phyloP scores from a whole-genome alignment of 2,329 filamentous ascomycete genomes.

The Colletotrichum nymphaeae region DNA sequence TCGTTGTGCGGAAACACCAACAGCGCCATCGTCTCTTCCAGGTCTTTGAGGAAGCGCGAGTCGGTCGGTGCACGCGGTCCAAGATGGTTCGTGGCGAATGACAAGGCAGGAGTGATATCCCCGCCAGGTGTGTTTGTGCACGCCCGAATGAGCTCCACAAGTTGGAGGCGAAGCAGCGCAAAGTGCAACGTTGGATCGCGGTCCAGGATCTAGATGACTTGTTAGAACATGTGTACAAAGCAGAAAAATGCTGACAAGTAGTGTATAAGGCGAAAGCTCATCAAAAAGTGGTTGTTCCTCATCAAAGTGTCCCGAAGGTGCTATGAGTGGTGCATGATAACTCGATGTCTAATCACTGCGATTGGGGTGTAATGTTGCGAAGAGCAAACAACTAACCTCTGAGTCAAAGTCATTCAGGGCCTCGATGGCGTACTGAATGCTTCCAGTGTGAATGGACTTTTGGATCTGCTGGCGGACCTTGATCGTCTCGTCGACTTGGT shows the following conservation, averaged over 20 bases:
- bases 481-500: slow-evolving; percentile 79
- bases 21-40: slow-evolving; percentile 93
- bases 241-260: slow-evolving; percentile 5
- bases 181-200: slow-evolving; percentile 87
- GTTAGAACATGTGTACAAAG: slow-evolving; percentile 41
- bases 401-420: slow-evolving; percentile 90
- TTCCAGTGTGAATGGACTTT: slow-evolving; percentile 84
- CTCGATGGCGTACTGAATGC: slow-evolving; percentile 87
- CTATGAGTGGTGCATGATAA: slow-evolving; percentile 99
- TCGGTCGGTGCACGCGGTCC: slow-evolving; percentile 88
- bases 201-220: slow-evolving; percentile 80
- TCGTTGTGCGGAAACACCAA: slow-evolving; percentile 88
- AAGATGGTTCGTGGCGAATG: slow-evolving; percentile 88
- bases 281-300: slow-evolving; percentile 78
- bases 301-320: slow-evolving; percentile 84
- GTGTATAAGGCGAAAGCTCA: slow-evolving; percentile 42
- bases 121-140: slow-evolving; percentile 74
- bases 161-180: slow-evolving; percentile 86
- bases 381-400: slow-evolving; percentile 71
- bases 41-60: slow-evolving; percentile 82
- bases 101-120: slow-evolving; percentile 83
- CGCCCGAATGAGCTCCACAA: slow-evolving; percentile 90
- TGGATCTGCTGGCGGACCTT: slow-evolving; percentile 84
- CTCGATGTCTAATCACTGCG: slow-evolving; percentile 90
- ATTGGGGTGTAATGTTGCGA: slow-evolving; percentile 39